phyloP scores from a whole-genome alignment of 1,284 basidiomycete species.

The Ceraceosorus guamensis region DNA sequence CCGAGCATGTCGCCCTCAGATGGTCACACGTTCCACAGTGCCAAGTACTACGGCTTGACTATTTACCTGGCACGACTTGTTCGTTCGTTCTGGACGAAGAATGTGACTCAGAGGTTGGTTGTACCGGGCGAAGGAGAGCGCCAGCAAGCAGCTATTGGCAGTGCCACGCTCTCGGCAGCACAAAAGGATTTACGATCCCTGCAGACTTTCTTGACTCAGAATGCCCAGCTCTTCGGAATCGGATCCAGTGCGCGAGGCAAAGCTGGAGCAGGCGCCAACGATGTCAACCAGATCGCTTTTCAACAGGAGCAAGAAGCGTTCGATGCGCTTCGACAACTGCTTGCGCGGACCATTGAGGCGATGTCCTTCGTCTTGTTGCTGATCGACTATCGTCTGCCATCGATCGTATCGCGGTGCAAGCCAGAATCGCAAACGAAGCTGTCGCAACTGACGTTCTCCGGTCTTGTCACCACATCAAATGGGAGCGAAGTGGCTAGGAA shows the following conservation, averaged over 20 bases:
- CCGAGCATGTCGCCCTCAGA: conserved; percentile 35
- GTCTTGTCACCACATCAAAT: conserved; percentile 64
- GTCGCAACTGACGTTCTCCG: conserved; percentile 26
- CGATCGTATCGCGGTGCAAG: conserved; percentile 59
- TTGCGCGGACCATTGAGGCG: conserved; percentile 57
- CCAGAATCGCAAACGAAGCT: conserved; percentile 25
- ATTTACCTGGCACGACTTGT: conserved; percentile 78
- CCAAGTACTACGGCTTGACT: conserved; percentile 79
- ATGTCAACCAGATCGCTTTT: conserved; percentile 16
- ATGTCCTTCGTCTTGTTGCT: conserved; percentile 86
- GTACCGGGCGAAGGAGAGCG: conserved; percentile 18
- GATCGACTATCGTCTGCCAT: conserved; percentile 81
- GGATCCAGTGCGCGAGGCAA: neutral
- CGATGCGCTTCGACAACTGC: conserved; percentile 62
- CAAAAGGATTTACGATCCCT: conserved; percentile 33
- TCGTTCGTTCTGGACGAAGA: conserved; percentile 72
- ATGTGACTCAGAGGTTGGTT: conserved; percentile 52
- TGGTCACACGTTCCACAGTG: conserved; percentile 71
- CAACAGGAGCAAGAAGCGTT: conserved; percentile 76
- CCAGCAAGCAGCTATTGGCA: conserved; percentile 2
- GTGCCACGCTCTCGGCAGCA: conserved; percentile 20
- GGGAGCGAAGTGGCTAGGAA: conserved; percentile 74
- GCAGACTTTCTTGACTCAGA: conserved; percentile 34
- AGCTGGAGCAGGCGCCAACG: neutral
- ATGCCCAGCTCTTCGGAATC: conserved; percentile 36